phyloP scores from a whole-genome alignment of 768 basidiomycete species.

The Lactifluus pinguis region DNA sequence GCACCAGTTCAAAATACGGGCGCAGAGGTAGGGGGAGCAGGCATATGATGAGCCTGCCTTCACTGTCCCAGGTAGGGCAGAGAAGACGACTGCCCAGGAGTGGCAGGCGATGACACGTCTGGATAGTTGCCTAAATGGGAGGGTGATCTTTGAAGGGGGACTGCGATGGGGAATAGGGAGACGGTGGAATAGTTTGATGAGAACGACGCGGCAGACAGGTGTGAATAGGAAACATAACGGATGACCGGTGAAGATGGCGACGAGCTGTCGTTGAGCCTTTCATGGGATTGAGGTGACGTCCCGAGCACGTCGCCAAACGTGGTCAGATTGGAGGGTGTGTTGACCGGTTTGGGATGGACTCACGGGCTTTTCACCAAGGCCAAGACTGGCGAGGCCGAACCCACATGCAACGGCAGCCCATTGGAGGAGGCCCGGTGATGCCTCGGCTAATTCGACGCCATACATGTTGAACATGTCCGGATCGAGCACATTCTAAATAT shows the following conservation, averaged over 20 bases:
- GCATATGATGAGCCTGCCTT: conserved; percentile 2
- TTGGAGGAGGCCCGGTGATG: too few relatives aligned
- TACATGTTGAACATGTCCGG: too few relatives aligned
- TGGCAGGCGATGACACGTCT: neutral
- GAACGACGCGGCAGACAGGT: conserved; percentile 3
- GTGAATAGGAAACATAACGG: conserved; percentile 5
- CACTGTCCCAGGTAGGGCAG: conserved; percentile 2
- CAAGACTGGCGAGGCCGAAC: too few relatives aligned
- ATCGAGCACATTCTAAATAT: too few relatives aligned
- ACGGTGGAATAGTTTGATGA: conserved; percentile 1
- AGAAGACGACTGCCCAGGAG: neutral
- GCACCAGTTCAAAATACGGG: conserved; percentile 12
- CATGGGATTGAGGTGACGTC: conserved; percentile 1
- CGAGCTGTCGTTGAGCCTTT: neutral
- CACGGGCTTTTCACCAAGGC: neutral
- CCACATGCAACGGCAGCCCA: too few relatives aligned
- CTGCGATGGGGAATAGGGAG: conserved; percentile 7
- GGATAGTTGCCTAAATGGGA: conserved; percentile 5
- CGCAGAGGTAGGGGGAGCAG: conserved; percentile 9
- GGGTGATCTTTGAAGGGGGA: conserved; percentile 4
- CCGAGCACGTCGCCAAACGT: conserved; percentile 2
- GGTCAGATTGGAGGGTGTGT: neutral
- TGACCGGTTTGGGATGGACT: conserved; percentile 1
- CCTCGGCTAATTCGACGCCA: too few relatives aligned
- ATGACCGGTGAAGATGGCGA: neutral